phyloP scores from a whole-genome alignment of 805 yeast species.

The Metschnikowia sp. region DNA sequence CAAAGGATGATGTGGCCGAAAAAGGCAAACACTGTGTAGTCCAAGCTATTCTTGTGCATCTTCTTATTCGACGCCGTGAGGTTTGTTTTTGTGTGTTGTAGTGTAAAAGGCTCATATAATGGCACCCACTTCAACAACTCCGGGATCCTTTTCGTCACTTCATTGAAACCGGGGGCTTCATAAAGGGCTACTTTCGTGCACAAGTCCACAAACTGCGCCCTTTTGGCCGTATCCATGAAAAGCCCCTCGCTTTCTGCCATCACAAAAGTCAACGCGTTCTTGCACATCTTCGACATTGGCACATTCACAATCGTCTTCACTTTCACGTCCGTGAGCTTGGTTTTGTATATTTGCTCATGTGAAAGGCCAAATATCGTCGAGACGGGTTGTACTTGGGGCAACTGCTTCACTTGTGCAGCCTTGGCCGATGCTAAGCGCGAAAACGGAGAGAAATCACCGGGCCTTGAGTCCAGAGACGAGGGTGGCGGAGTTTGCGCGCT shows the following conservation, averaged over 20 bases:
- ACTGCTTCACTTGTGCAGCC: slow-evolving; percentile 8
- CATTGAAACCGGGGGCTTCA: slow-evolving; percentile 35
- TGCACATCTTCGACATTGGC: slow-evolving; percentile 29
- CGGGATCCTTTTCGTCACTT: slow-evolving; percentile 22
- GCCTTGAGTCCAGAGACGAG: too few relatives aligned
- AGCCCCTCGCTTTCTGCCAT: slow-evolving; percentile 23
- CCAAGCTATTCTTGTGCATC: slow-evolving; percentile 34
- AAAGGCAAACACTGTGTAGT: slow-evolving; percentile 36
- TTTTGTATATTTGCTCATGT: slow-evolving; percentile 31
- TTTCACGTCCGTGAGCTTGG: slow-evolving; percentile 35
- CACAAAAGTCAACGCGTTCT: slow-evolving; percentile 25
- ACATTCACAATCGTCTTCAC: slow-evolving; percentile 34
- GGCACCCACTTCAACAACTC: slow-evolving; percentile 28
- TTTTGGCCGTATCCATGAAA: slow-evolving; percentile 21
- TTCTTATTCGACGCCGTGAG: slow-evolving; percentile 33
- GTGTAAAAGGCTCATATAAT: slow-evolving; percentile 28
- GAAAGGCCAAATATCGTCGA: slow-evolving; percentile 38
- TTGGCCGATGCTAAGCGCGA: slow-evolving; percentile 11
- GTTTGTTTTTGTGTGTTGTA: slow-evolving; percentile 31
- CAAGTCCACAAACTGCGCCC: slow-evolving; percentile 25
- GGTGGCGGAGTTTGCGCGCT: too few relatives aligned
- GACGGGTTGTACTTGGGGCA: slow-evolving; percentile 31
- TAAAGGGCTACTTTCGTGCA: slow-evolving; percentile 35
- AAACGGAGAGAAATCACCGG: neutral
- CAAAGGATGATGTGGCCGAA: slow-evolving; percentile 39